phyloP scores from a whole-genome alignment of 768 basidiomycete genomes.

The Lentinus brumalis region DNA sequence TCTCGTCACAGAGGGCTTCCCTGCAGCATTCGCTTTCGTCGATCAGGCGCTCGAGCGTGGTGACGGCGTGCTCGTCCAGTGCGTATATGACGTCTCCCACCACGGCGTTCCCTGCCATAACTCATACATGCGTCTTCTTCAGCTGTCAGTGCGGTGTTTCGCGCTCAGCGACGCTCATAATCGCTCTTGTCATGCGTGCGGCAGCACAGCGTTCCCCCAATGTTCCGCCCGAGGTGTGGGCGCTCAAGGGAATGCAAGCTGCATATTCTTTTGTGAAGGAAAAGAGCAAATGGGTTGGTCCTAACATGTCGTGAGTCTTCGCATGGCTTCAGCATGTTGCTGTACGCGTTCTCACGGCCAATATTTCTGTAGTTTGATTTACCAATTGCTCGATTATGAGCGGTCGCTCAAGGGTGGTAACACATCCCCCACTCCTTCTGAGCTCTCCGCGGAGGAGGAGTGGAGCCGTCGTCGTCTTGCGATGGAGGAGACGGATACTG shows the following conservation, averaged over 20 bases:
- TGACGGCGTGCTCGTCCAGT: conserved; percentile 87
- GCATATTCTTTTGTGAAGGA: conserved; percentile 89
- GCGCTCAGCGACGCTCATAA: conserved; percentile 85
- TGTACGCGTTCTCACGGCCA: conserved; percentile 19
- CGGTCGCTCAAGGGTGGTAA: conserved; percentile 60
- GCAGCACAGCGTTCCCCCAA: conserved; percentile 66
- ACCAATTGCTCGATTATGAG: conserved; percentile 92
- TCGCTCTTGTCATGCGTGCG: conserved; percentile 93
- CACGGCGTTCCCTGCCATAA: background rate
- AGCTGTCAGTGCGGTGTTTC: conserved; percentile 96
- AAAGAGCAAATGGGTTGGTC: conserved; percentile 85
- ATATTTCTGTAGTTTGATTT: conserved; percentile 66
- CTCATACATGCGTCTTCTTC: conserved; percentile 10
- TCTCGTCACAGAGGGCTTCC: conserved; percentile 78
- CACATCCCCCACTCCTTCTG: conserved; percentile 53
- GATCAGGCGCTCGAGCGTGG: conserved; percentile 75
- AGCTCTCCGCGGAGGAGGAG: conserved; percentile 68
- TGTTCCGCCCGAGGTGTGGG: conserved; percentile 76
- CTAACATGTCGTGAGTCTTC: conserved; percentile 88
- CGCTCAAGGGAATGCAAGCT: conserved; percentile 84
- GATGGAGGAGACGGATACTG: conserved; percentile 57
- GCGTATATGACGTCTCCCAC: conserved; percentile 36
- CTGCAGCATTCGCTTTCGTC: conserved; percentile 77
- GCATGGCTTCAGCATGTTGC: background rate
- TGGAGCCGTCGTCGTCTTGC: conserved; percentile 72